Evolutionary conservation across 2,329 filamentous ascomycete species (phyloP), one percentile per base, ranked within the genome.

Genomic region (Fusarium bulbicola): DNA sequence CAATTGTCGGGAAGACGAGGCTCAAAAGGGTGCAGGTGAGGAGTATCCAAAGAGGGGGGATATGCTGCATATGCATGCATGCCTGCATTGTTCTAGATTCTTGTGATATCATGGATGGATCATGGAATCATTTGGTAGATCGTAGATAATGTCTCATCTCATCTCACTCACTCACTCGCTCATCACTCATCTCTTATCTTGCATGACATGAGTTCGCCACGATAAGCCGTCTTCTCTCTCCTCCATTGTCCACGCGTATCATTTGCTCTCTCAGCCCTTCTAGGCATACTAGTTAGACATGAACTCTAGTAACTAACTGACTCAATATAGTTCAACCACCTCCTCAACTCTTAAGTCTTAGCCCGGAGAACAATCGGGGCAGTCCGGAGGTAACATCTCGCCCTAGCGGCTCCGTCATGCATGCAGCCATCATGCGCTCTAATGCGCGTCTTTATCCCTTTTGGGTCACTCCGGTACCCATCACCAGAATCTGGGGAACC

Each of bases 1-100:
- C 71, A 74, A 68, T 68, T 74, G 56, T 74, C 71, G 71, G 71
- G 71, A 72, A 74, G 71, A 72, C 36, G 63, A 74, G 71, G 71
- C 54, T 68, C 61, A 68, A 73, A 73, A 50, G 26, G 57, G 50
- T 43, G 26, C 39, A 7, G 26, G 11, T 32, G 47, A 58, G 63
- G 68, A 68, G 68, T 63, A 72, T 68, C 68, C 68, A 68, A 68
- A 59, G 34, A 46, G 40, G 47, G 34, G 34, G 47, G 65, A 26
- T 34, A 34, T 34, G 32, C 32, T 34, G 32, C 32, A 34, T 34
- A 34, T 15, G 32, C 32, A 16, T 3, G 32, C 37, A 7, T 16
- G 39, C 24, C 18, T 63, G 66, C 39, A 70, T 69, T 53, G 66
- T 56, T 56, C 58, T 47, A 49, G 58, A 72, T 72, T 49, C 39